These are phyloP conservation scores for Naumovozyma dairenensis DNA, from an alignment of 805 yeast species.

Conservation along the genomic window DNA sequence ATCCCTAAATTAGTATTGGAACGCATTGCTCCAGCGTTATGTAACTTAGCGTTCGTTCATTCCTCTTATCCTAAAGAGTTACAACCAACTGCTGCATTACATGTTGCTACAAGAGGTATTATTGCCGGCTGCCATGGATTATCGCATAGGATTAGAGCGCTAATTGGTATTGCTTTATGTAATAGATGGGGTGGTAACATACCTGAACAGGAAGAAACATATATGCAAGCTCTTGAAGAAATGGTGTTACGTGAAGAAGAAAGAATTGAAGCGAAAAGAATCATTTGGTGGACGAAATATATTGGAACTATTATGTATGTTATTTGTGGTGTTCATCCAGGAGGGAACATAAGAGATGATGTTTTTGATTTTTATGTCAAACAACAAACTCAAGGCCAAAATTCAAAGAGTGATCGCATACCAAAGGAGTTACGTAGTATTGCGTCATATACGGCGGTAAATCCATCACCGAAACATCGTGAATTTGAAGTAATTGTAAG, in stretches of 20 bases:
- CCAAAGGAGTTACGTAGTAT: not conserved
- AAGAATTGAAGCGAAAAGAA: constrained; percentile 35
- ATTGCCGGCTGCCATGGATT: constrained; percentile 70
- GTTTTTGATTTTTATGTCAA: constrained; percentile 37
- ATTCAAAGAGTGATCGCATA: not conserved
- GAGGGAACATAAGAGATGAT: constrained; percentile 62
- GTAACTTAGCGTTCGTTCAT: constrained; percentile 67
- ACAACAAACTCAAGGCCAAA: constrained; percentile 5
- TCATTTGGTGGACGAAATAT: constrained; percentile 65
- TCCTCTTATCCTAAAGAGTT: constrained; percentile 68
- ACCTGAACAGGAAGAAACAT: constrained; percentile 43
- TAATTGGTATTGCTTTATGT: constrained; percentile 64
- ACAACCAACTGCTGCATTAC: constrained; percentile 65
- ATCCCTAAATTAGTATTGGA: constrained; percentile 51
- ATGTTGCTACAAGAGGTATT: constrained; percentile 64
- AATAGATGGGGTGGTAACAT: constrained; percentile 79
- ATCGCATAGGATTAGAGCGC: constrained; percentile 59
- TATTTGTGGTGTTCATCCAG: constrained; percentile 73
- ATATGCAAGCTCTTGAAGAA: constrained; percentile 38
- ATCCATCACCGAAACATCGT: not conserved
- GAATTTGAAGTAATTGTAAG: constrained; percentile 34
- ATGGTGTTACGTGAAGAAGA: constrained; percentile 39
- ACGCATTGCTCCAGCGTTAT: constrained; percentile 59
- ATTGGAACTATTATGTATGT: constrained; percentile 68
- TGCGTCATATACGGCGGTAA: not conserved